Evolutionary conservation across 1,139 yeast genomes (phyloP), one percentile per base, ranked within the genome.

Genomic region (Kazachstania sp.): DNA sequence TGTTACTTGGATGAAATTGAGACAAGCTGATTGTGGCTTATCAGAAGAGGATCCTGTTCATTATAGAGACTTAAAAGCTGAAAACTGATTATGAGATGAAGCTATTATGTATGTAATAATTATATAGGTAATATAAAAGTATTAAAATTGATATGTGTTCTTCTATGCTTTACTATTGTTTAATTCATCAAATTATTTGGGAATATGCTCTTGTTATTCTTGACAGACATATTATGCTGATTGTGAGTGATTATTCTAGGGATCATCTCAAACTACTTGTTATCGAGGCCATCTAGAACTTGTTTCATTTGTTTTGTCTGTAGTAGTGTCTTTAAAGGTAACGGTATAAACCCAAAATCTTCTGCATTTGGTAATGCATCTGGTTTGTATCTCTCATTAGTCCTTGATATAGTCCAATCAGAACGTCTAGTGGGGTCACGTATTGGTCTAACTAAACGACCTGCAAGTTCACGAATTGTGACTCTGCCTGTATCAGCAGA

Each of bases 1-100:
- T 23, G 86, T 83, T 1, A 68, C 73, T 4, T 83, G 92, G 90
- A 68, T 84, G 50, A 75, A 80, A 52, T 65, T 84, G 41, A 68
- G 71, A 26, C 88, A 83, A 60, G 80, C 81, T 54, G 71, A 72
- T 4, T 59, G 67, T 5, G 92, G 92, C 8, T 59, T 83, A 4
- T 44, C 53, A 23, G 60, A 57, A 37, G 70, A 67, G 46, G 46
- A 53, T 30, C 58, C 63, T 4, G 36, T 36, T 3, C 56, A 58
- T 41, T 66, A 65, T 48, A 36, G 37, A 11, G 53, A 51, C 38
- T 49, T 63, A 13, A 34, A 47, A 20, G 47, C 38, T 41, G 15
- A 29, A 19, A 28, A 16, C 7, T 28, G 9, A 39, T 23, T 23
- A 9, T 23, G 28, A 23, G 28, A 23, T 7, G 28, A 23, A 23